These are phyloP conservation scores for Suillus subalutaceus DNA, from an alignment of 768 basidiomycete species.

Conservation along the genomic window DNA sequence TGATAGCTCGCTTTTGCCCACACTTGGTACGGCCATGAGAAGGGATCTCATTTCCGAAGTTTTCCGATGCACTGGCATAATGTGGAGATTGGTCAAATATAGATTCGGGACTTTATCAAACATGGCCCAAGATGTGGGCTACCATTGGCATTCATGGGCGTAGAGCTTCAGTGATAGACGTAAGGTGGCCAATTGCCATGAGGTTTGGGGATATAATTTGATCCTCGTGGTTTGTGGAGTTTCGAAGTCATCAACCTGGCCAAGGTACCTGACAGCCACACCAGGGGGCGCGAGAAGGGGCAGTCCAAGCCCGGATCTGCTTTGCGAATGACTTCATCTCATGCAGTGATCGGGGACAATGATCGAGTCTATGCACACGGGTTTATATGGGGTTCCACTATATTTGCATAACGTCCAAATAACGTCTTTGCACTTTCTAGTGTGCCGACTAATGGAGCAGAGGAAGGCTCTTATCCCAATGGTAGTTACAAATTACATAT, in stretches of 20 bases:
- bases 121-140: background rate
- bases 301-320: no score
- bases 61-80: background rate
- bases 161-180: conserved; percentile 1
- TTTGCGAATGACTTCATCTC: background rate
- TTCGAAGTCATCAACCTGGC: background rate
- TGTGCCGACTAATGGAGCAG: background rate
- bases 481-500: background rate
- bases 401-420: background rate
- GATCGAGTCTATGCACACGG: background rate
- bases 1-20: background rate
- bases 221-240: background rate
- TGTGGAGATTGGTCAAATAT: background rate
- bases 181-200: background rate
- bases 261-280: background rate
- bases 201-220: background rate
- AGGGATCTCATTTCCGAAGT: background rate
- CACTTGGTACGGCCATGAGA: background rate
- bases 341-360: background rate
- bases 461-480: background rate
- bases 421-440: background rate
- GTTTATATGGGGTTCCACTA: background rate
- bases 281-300: background rate
- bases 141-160: background rate
- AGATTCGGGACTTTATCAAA: background rate